phyloP scores from a whole-genome alignment of 2,329 filamentous ascomycete species.

The Hypoxylon sp. region DNA sequence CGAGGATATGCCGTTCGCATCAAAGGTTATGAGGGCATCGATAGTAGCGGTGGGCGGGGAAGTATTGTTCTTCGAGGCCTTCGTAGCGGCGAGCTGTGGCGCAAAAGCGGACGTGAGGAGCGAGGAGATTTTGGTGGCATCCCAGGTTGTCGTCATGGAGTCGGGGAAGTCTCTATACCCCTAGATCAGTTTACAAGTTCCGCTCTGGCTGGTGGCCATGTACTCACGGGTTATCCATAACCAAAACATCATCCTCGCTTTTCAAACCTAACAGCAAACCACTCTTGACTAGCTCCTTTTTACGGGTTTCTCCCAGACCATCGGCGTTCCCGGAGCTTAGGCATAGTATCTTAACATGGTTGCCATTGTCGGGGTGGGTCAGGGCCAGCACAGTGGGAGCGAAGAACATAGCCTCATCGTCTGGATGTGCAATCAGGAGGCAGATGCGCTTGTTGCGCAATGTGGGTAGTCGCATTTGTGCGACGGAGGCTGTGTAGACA shows the following conservation, averaged over 20 bases:
- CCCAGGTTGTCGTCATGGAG: constrained; percentile 87
- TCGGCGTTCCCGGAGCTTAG: constrained; percentile 91
- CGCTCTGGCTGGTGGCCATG: too few species aligned
- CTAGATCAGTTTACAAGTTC: not conserved
- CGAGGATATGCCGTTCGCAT: constrained; percentile 82
- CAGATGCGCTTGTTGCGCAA: constrained; percentile 88
- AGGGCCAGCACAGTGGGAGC: constrained; percentile 89
- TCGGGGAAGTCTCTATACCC: constrained; percentile 80
- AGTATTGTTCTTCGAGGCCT: constrained; percentile 42
- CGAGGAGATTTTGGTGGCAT: constrained; percentile 76
- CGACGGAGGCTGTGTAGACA: constrained; percentile 65
- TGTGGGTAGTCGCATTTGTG: constrained; percentile 71
- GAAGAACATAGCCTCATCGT: constrained; percentile 99
- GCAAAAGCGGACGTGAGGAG: constrained; percentile 82
- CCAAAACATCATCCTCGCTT: constrained; percentile 82
- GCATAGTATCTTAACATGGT: constrained; percentile 95
- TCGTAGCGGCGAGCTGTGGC: constrained; percentile 67
- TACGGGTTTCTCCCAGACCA: constrained; percentile 85
- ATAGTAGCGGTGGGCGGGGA: constrained; percentile 68
- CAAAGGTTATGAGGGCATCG: constrained; percentile 92
- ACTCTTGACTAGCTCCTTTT: constrained; percentile 86
- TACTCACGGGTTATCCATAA: constrained; percentile 81
- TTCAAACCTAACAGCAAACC: constrained; percentile 82
- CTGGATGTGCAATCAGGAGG: constrained; percentile 94
- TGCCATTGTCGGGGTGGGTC: constrained; percentile 82